A percentile compares a stretch with the other conserved stretches of the same genome.
Conservation (phyloP, 2,329 filamentous ascomycete species). For the Microcyclosporella mali region DNA sequence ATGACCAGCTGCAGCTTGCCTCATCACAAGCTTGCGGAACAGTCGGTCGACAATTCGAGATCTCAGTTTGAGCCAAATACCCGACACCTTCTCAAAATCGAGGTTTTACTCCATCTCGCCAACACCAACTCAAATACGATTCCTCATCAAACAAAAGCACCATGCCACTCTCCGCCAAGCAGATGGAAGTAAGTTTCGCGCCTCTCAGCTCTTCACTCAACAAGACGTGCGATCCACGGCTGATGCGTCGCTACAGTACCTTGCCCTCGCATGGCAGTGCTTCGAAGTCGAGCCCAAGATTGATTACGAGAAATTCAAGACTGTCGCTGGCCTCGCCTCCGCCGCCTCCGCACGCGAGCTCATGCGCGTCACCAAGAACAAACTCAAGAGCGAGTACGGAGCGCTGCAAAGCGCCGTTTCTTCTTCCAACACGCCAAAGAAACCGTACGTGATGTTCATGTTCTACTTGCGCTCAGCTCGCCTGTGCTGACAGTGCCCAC, state of each 20-base stretch:
- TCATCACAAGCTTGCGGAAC: too few relatives aligned
- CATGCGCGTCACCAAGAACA: constrained; percentile 32
- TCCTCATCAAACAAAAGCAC: background rate
- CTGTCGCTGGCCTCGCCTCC: constrained; percentile 24
- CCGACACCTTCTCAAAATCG: too few relatives aligned
- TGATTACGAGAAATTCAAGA: constrained; percentile 30
- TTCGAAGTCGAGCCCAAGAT: constrained; percentile 31
- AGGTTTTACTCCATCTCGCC: background rate
- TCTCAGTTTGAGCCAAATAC: too few relatives aligned
- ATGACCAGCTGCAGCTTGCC: too few relatives aligned
- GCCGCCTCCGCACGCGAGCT: constrained; percentile 27
- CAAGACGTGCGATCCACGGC: too few relatives aligned
- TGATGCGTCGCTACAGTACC: constrained; percentile 7
- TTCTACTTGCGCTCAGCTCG: background rate
- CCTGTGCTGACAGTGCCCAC: background rate
- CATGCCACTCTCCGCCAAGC: constrained; percentile 25
- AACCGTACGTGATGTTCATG: background rate
- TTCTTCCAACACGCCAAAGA: constrained; percentile 3
- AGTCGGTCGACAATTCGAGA: too few relatives aligned
- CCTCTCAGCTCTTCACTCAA: too few relatives aligned
- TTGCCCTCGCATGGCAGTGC: constrained; percentile 29
- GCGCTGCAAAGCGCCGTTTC: constrained; percentile 7
- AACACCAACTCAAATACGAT: too few relatives aligned
- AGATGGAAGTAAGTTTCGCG: constrained; percentile 14
- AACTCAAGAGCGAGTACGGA: constrained; percentile 26